A percentile compares a stretch with the other conserved stretches of the same genome.
phyloP scores from a whole-genome alignment of 139 green algal species.

The Chlamydomonas incerta region DNA sequence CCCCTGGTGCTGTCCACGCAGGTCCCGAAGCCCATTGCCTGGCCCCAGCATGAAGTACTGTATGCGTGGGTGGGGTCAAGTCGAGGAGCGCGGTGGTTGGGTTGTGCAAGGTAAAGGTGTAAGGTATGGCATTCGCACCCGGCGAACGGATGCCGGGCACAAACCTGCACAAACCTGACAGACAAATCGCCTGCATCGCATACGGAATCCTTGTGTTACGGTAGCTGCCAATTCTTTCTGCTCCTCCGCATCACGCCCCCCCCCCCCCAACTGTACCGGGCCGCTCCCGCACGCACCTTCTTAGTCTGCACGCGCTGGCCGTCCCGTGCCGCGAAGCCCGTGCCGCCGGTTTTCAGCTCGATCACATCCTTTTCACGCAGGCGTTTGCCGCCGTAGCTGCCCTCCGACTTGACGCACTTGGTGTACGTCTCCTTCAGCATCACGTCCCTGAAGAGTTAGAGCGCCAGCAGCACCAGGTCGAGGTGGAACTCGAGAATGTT shows the following conservation, averaged over 20 bases:
- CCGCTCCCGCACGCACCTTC: no score
- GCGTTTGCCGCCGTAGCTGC: slow-evolving; percentile 72
- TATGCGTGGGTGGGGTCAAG: background rate
- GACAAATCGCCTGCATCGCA: no score
- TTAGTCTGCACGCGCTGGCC: slow-evolving; percentile 65
- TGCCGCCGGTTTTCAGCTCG: slow-evolving; percentile 80
- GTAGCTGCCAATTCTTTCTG: no score
- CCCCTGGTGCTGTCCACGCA: slow-evolving; percentile 80
- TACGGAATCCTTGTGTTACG: no score
- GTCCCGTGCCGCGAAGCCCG: slow-evolving; percentile 85
- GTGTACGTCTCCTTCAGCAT: slow-evolving; percentile 84
- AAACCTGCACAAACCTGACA: no score
- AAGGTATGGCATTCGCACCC: no score
- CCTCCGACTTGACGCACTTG: slow-evolving; percentile 84
- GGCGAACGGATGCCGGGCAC: no score
- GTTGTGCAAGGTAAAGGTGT: no score
- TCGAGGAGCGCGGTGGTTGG: background rate
- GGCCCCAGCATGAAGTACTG: slow-evolving; percentile 73
- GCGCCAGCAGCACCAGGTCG: no score
- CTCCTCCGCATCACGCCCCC: no score
- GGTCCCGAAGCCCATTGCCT: slow-evolving; percentile 77
- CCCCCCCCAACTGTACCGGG: no score
- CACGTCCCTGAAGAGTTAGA: slow-evolving; percentile 84
- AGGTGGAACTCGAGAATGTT: no score
- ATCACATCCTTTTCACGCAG: slow-evolving; percentile 66